Evolutionary conservation across 768 basidiomycete species (phyloP), one percentile per base, ranked within the genome.

Genomic region (Kwoniella sp.): DNA sequence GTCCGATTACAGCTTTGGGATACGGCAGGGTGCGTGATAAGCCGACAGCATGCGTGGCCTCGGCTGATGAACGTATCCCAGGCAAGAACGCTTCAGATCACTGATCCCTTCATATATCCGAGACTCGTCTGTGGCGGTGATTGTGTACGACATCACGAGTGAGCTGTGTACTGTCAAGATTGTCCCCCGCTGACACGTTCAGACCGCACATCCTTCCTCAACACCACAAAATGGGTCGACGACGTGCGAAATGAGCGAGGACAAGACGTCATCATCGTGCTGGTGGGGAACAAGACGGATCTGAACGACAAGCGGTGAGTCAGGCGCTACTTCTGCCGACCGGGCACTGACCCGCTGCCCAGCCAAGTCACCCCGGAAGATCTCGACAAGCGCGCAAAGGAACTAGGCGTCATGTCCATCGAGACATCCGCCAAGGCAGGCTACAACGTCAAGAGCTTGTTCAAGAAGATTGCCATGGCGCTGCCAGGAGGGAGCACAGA

Each of bases 291-390:
- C 77, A 99, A 99, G 79, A 95, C 95, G 23, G 95, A 99, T 77
- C 78, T 99, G 57, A 95, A 91, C 36, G 95, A 98, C 75, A 98
- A 98, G 76, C 85, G 95, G 92, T 95, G 66, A 43, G 84, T 78
- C 27, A n/a, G 10, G 17, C 22, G 17, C 46, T 34, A 14, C 26
- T 33, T 11, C 39, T 17, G 8, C 14, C 26, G 4, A 4, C 46
- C 10, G 20, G 31, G 23, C 5, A n/a, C 27, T 14, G 28, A 23
- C 17, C 36, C 50, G 34, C 54, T 23, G 5, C 3, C 48, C 65
- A 99, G 93, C 51, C 92, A 99, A 84, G 93, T 99, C n/a, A 98
- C 93, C 7, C 80, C 92, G 3, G 95, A 99, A 73, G 95, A 98
- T 71, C 89, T 93, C 10, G 93, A 92, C 22, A 83, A 84, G 38